phyloP scores from a whole-genome alignment of 192 early-diverging fungal genomes.

The Allomyces macrogynus region DNA sequence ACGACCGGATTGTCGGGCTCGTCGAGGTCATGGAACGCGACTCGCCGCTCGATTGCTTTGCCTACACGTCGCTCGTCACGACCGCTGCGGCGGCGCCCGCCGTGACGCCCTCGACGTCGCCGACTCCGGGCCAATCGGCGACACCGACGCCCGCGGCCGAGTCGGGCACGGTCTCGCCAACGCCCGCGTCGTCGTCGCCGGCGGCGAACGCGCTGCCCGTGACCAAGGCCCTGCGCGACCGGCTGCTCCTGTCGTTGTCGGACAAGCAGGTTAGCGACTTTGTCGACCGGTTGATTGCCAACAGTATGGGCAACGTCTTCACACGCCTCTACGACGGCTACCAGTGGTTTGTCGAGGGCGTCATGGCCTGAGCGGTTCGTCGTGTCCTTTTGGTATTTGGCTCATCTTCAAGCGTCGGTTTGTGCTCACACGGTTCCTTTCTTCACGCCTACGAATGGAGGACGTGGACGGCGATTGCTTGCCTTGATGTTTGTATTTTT shows the following conservation, averaged over 20 bases:
- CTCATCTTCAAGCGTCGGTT: too few species aligned
- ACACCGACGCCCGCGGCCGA: too few species aligned
- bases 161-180: too few species aligned
- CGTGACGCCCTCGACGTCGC: neutral
- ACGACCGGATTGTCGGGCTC: constrained; percentile 65
- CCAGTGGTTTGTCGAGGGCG: constrained; percentile 85
- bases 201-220: constrained; percentile 16
- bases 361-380: constrained; percentile 13
- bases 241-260: constrained; percentile 67
- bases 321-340: constrained; percentile 95
- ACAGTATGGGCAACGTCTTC: constrained; percentile 78
- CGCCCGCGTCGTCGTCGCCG: too few species aligned
- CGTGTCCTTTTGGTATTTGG: too few species aligned
- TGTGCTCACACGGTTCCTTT: too few species aligned
- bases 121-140: too few species aligned
- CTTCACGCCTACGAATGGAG: too few species aligned
- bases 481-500: too few species aligned
- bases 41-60: constrained; percentile 32
- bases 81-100: neutral
- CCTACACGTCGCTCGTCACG: constrained; percentile 25
- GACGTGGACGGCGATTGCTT: too few species aligned
- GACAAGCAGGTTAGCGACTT: constrained; percentile 72
- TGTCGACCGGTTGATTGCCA: constrained; percentile 71
- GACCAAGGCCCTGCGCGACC: constrained; percentile 56
- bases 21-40: constrained; percentile 94